A percentile compares a stretch with the other conserved stretches of the same genome.
Evolutionary conservation across 805 yeast species (phyloP).

Genomic region (Lipomyces chichibuensis): DNA sequence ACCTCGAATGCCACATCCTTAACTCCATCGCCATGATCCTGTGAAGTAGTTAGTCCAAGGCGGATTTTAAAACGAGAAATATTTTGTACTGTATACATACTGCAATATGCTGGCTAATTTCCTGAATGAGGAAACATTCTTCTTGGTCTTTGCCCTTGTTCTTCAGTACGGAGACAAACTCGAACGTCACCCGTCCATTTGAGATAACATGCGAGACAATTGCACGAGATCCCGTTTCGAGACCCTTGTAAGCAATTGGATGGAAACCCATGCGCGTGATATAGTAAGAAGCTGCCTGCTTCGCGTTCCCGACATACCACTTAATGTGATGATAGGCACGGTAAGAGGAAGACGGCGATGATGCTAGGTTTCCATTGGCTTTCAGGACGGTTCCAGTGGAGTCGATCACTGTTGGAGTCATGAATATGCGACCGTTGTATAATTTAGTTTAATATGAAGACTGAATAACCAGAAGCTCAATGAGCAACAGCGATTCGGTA

Average conservation of each 20-base stretch:
- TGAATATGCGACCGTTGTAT: background rate
- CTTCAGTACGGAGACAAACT: constrained; percentile 46
- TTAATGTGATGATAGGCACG: constrained; percentile 54
- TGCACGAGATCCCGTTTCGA: constrained; percentile 70
- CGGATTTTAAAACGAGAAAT: background rate
- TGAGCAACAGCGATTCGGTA: background rate
- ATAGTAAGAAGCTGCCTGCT: constrained; percentile 54
- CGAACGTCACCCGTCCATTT: constrained; percentile 58
- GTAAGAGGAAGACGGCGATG: background rate
- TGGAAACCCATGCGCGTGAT: constrained; percentile 57
- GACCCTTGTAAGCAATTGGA: constrained; percentile 62
- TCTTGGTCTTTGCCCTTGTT: constrained; percentile 18
- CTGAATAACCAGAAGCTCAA: background rate
- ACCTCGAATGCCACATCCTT: constrained; percentile 72
- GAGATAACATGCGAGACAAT: constrained; percentile 46
- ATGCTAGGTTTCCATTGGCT: background rate
- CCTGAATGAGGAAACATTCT: constrained; percentile 35
- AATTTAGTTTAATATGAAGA: background rate
- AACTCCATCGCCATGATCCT: constrained; percentile 73
- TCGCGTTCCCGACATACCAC: constrained; percentile 75
- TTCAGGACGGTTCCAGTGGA: background rate
- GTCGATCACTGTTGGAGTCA: background rate
- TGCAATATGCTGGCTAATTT: constrained; percentile 26
- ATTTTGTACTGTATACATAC: background rate
- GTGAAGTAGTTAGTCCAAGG: constrained; percentile 22